A percentile compares a stretch with the other conserved stretches of the same genome.
These are phyloP conservation scores for Fonsecaea pugnacius DNA, from an alignment of 2,329 filamentous ascomycete species.

Conservation along the genomic window DNA sequence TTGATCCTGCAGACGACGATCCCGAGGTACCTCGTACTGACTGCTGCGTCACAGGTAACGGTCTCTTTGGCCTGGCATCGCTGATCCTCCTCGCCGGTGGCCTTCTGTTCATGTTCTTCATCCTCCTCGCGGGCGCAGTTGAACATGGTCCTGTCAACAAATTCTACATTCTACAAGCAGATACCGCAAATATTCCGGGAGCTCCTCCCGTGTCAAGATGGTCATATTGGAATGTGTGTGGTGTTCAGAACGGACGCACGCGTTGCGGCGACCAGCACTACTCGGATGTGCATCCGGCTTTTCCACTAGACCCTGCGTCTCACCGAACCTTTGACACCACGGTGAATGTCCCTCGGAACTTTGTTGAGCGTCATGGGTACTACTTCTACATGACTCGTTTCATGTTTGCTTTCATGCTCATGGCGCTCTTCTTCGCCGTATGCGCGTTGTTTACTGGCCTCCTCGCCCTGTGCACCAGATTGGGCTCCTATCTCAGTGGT, in stretches of 20 bases:
- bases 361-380: slow-evolving; percentile 64
- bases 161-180: slow-evolving; percentile 84
- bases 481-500: slow-evolving; percentile 57
- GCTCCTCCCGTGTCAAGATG: slow-evolving; percentile 73
- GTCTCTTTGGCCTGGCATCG: slow-evolving; percentile 60
- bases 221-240: slow-evolving; percentile 89
- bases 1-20: neutral
- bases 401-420: slow-evolving; percentile 87
- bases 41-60: slow-evolving; percentile 50
- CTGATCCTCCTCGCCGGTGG: slow-evolving; percentile 66
- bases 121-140: slow-evolving; percentile 64
- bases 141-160: slow-evolving; percentile 65
- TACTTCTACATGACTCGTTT: slow-evolving; percentile 90
- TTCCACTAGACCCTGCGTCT: slow-evolving; percentile 65
- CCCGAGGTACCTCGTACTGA: slow-evolving; percentile 1
- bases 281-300: slow-evolving; percentile 64
- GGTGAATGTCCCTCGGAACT: slow-evolving; percentile 57
- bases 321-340: slow-evolving; percentile 63
- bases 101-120: slow-evolving; percentile 67
- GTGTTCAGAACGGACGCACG: slow-evolving; percentile 52
- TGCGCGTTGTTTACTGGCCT: slow-evolving; percentile 52
- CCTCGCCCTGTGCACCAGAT: slow-evolving; percentile 57
- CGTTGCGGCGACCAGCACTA: slow-evolving; percentile 64
- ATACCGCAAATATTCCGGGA: slow-evolving; percentile 72
- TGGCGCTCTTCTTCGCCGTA: slow-evolving; percentile 75